Evolutionary conservation across 2,329 filamentous ascomycete genomes (phyloP).

Genomic region (Cadophora sp.): DNA sequence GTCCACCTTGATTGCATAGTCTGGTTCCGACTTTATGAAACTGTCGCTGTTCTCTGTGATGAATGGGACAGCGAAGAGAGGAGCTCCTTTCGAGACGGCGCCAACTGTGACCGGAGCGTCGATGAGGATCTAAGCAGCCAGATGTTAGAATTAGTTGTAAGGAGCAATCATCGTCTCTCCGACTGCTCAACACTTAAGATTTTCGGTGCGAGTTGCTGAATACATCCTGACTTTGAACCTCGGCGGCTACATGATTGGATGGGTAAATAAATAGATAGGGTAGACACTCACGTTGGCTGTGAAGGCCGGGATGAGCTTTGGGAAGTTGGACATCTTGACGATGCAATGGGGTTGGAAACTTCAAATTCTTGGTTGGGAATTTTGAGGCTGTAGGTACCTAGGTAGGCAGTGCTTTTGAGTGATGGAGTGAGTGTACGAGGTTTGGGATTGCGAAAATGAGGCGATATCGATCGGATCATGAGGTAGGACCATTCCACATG

Average conservation of each 20-base stretch:
- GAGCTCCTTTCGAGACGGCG: conserved; percentile 42
- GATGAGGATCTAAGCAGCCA: conserved; percentile 46
- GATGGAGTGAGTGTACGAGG: no score
- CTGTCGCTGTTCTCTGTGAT: conserved; percentile 33
- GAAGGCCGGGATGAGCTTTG: conserved; percentile 49
- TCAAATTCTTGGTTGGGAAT: no score
- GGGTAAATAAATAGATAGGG: conserved; percentile 32
- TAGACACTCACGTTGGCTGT: conserved; percentile 48
- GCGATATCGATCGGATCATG: background rate
- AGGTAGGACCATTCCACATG: background rate
- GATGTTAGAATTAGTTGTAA: conserved; percentile 15
- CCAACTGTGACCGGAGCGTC: conserved; percentile 43
- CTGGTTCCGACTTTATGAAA: conserved; percentile 47
- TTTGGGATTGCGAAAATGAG: no score
- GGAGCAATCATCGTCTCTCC: no score
- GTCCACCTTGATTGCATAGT: conserved; percentile 47
- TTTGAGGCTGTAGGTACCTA: no score
- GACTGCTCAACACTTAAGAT: no score
- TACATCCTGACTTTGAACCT: background rate
- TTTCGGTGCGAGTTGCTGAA: background rate
- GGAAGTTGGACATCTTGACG: conserved; percentile 46
- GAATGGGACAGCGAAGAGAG: conserved; percentile 47
- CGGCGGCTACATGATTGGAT: background rate
- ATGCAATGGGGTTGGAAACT: background rate
- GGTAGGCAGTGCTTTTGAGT: no score